Evolutionary conservation across 192 early-diverging fungal species (phyloP), one percentile per base, ranked within the genome.

Genomic region (Mortierella antarctica): DNA sequence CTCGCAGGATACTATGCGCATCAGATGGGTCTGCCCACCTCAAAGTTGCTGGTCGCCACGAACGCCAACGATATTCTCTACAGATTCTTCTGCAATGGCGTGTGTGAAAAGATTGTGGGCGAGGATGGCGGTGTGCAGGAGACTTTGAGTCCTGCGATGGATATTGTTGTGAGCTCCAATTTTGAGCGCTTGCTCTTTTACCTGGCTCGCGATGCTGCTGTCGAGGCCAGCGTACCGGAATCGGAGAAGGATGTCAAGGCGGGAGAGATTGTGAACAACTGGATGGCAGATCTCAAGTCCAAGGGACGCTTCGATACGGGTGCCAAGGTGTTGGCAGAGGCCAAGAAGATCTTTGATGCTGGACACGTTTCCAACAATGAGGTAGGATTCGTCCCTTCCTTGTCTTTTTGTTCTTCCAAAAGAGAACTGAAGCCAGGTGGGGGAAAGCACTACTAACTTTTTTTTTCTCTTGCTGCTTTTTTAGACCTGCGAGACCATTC

Each of bases 151-250:
- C 98, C 98, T 44, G 98, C 98, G 41, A 99, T 98, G 98, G 98
- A 99, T 73, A 99, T 99, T 67, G 86, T 96, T 62, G 89, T 98
- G 45, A 94, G 92, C 67, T 96, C 94, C 67, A 99, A 99, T 86
- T 99, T 99, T 92, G 98, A 99, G 86, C 93, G 98, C 65, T 86
- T 97, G 70, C 85, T 96, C 69, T 99, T 96, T 95, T 97, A 98
- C 68, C 83, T 95, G 48, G 94, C 91, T 8, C 87, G 87, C 64
- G 89, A 92, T 54, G 57, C 87, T 46, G 89, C 86, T 59, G 82
- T 66, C 9, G 71, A 85, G 46, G 63, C 74, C 13, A 74, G 64
- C 13, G 74, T 69, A 44, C 72, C 69, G 41, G 87, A 81, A 18
- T 76, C 71, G 5, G 73, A 86, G 44, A 83, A 74, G 18, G 87